Evolutionary conservation across 78 protist genomes (phyloP).

Genomic region (Tieghemostelium lacteum): DNA sequence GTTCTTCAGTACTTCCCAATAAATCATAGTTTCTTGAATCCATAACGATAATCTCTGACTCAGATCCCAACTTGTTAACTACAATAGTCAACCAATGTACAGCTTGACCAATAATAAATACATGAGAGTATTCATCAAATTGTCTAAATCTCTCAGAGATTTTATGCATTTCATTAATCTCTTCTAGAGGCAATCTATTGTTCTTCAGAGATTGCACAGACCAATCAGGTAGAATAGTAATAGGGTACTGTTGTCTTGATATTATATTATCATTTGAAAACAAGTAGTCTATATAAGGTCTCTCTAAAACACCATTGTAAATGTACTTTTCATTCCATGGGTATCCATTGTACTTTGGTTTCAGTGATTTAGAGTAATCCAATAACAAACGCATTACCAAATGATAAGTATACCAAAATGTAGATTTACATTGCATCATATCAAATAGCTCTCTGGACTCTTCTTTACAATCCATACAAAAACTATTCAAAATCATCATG

Average conservation of each 20-base stretch:
- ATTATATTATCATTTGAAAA: conserved; percentile 27
- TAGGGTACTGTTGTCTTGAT: conserved; percentile 50
- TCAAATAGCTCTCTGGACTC: background rate
- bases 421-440: background rate
- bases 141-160: conserved; percentile 19
- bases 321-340: conserved; percentile 76
- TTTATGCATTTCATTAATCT: conserved; percentile 17
- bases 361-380: conserved; percentile 3
- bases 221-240: conserved; percentile 63
- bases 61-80: conserved; percentile 10
- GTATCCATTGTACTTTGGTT: conserved; percentile 13
- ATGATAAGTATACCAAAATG: conserved; percentile 56
- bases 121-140: conserved; percentile 28
- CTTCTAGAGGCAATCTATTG: conserved; percentile 52
- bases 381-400: conserved; percentile 2
- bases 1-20: conserved; percentile 27
- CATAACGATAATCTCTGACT: conserved; percentile 28
- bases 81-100: conserved; percentile 73
- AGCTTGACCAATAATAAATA: conserved; percentile 61
- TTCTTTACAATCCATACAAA: background rate
- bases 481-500: conserved; percentile 10
- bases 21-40: conserved; percentile 54
- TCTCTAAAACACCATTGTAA: conserved; percentile 54
- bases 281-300: conserved; percentile 60
- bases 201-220: conserved; percentile 37